Evolutionary conservation across 2,329 filamentous ascomycete genomes (phyloP), one percentile per base, ranked within the genome.

Genomic region (Bipolaris sorokiniana): DNA sequence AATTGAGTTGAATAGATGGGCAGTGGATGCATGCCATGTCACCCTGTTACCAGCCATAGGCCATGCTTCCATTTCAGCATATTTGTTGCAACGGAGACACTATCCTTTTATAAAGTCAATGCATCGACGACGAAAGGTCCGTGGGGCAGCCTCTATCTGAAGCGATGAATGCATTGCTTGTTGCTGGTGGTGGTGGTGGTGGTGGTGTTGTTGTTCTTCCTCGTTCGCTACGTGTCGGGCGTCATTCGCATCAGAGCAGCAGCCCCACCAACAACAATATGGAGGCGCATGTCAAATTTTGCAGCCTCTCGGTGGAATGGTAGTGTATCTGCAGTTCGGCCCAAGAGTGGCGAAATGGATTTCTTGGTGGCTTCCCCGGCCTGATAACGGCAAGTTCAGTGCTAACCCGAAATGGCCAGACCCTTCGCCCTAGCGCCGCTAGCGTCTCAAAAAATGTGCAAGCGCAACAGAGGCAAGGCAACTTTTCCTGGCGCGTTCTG

Each of bases 391-490:
- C 51, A 54, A 49, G 34, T 23, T 38, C 51, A 11, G 46, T 28
- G 23, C 51, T 58, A 44, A 46, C 55, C 52, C 28, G 26, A 56
- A 37, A 41, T 36, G 51, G 52, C 47, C 47, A 58, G 51, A 58
- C 55, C 55, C 55, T 58, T 41, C 23, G 44, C 34, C 11, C 46
- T 48, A 54, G 55, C 34, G 51, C 45, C n/a, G 41, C 44, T 56
- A 56, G 63, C 53, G 54, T 58, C 61, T 63, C 60, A 47, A 52
- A 59, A 59, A 59, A 48, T 59, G 52, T 59, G 51, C 56, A 69
- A 68, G 64, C 62, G 66, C 63, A 61, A 64, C 56, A 54, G 62
- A 69, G 58, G 60, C 65, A 66, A 68, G 63, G 56, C 62, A 55
- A 53, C 58, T 61, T 61, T 64, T 71, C 64, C 60, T 62, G 49